phyloP scores from a whole-genome alignment of 1,284 basidiomycete species.

The Hymenochaete sp. region DNA sequence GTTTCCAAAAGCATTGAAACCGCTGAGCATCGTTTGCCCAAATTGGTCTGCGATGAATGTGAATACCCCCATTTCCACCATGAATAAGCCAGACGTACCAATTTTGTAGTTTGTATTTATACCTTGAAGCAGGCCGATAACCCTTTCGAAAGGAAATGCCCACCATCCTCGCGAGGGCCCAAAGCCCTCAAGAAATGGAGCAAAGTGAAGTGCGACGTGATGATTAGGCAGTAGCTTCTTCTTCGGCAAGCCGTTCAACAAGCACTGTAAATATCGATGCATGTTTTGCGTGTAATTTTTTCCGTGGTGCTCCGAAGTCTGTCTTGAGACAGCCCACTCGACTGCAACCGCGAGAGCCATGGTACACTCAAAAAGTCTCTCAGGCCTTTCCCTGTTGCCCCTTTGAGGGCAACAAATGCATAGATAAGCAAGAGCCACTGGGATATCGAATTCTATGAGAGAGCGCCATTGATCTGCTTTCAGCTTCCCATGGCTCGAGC shows the following conservation, averaged over 20 bases:
- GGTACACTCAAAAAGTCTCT: not conserved
- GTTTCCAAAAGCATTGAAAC: too few relatives aligned
- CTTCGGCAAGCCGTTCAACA: too few relatives aligned
- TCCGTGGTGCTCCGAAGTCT: not conserved
- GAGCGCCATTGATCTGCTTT: conserved; percentile 33
- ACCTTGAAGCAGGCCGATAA: conserved; percentile 22
- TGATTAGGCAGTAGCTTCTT: conserved; percentile 15
- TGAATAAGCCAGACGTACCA: too few relatives aligned
- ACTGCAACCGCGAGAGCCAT: not conserved
- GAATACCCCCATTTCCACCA: too few relatives aligned
- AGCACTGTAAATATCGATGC: not conserved
- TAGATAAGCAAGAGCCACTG: conserved; percentile 26
- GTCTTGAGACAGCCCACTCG: not conserved
- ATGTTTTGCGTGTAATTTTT: not conserved
- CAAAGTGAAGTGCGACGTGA: conserved; percentile 23
- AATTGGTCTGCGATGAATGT: too few relatives aligned
- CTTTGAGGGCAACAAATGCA: conserved; percentile 21
- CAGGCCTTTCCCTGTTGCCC: not conserved
- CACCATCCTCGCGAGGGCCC: conserved; percentile 22
- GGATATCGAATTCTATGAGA: conserved; percentile 25
- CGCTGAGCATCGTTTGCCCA: too few relatives aligned
- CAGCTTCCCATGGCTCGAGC: conserved; percentile 24
- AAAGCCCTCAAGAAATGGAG: conserved; percentile 19
- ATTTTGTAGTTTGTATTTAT: conserved; percentile 19
- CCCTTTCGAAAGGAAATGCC: conserved; percentile 21